A percentile compares a stretch with the other conserved stretches of the same genome.
phyloP scores from a whole-genome alignment of 345 rosid species.

The Eucalyptus lansdowneana region DNA sequence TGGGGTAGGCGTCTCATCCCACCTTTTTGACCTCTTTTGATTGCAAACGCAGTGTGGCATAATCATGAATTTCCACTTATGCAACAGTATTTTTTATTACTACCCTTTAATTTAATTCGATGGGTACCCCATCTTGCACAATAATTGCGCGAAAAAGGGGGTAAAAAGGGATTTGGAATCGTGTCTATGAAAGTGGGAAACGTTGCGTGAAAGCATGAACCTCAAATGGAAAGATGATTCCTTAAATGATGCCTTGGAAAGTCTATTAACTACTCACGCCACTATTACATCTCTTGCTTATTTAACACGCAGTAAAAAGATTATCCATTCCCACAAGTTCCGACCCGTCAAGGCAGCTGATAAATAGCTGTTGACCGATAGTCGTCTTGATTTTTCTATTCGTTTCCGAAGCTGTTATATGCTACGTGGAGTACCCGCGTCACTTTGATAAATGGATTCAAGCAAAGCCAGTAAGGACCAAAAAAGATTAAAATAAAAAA shows the following conservation, averaged over 20 bases:
- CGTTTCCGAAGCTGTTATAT: neutral
- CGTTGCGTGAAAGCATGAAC: neutral
- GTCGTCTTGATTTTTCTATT: neutral
- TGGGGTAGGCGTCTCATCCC: neutral
- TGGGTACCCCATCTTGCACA: neutral
- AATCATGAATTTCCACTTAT: neutral
- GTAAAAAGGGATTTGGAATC: neutral
- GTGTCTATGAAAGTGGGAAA: neutral
- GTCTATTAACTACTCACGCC: neutral
- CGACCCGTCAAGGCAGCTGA: neutral
- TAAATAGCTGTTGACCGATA: neutral
- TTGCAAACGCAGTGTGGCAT: accelerated
- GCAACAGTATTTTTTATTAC: neutral
- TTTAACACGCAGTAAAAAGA: neutral
- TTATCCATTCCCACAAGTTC: neutral
- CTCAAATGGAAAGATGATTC: neutral
- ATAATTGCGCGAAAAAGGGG: neutral
- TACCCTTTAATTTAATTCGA: neutral
- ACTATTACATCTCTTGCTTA: neutral
- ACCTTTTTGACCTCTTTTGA: neutral
- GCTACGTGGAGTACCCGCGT: neutral
- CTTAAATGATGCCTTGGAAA: neutral
- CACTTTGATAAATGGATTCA: neutral
- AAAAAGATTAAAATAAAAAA: neutral
- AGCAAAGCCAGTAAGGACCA: neutral